Base-by-base conservation (phyloP, 192 early-diverging fungal genomes). In the Coemansia sp. region DNA sequence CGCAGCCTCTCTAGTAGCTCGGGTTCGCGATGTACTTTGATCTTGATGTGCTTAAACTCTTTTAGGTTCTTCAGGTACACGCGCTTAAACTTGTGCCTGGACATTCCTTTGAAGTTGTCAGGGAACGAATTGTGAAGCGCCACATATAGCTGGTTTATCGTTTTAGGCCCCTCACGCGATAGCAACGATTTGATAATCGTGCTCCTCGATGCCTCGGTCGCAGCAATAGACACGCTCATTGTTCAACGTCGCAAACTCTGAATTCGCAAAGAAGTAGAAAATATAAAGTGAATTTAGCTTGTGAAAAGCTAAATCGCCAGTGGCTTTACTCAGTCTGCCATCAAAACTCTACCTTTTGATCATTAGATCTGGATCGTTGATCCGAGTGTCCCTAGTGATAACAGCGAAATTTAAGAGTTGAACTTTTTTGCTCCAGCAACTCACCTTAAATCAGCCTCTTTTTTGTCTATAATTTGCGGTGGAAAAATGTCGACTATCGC, bases 41-140 rank as follows among this genome's bases (percentile, higher is more conserved):
- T 29, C 11, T 11, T 58, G 27, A 83, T 61, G 3, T 78, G 76
- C 35, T 68, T 59, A 41, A 75, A 72, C 41, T 69, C 61, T 39
- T 72, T 78, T 35, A 83, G 61, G 67, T 71, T 78, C 37, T 40
- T 74, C 18, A 83, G 8, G 39, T 78, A 82, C 4, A 68, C 59
- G 18, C 34, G 35, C 65, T 82, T 82, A 27, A 76, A 82, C 58
- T 70, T 70, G 60, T 58, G 56, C 35, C 68, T 68, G 12, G 74
- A 65, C 8, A 82, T 40, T 4, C 43, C 47, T 10, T 59, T 24
- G 29, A 82, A 82, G 58, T 82, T 63, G 4, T 76, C 41, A 3
- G 70, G 69, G 34, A 70, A 74, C 8, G 45, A 18, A 16, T 66
- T 67, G n/a, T 50, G 43, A 24, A 60, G 32, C 8, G 64, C 58